Evolutionary conservation across 2,329 filamentous ascomycete genomes (phyloP).

Genomic region (Dactylellina drechsleri): DNA sequence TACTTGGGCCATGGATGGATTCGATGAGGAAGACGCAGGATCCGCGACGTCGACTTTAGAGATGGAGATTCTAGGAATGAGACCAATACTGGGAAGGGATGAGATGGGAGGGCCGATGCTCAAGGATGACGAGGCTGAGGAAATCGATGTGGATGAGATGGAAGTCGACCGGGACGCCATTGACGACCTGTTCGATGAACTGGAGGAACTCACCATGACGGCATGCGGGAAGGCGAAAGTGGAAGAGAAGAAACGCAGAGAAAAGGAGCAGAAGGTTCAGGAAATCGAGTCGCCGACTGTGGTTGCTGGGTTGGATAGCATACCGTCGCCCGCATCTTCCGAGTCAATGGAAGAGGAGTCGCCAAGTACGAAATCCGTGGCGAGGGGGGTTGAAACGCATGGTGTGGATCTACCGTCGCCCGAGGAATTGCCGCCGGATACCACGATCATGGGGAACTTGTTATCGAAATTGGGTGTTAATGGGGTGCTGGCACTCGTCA

Average conservation of each 20-base stretch:
- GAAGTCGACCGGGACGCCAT: conserved; percentile 57
- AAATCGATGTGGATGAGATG: conserved; percentile 45
- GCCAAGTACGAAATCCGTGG: background rate
- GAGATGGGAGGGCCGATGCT: conserved; percentile 45
- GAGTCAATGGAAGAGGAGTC: background rate
- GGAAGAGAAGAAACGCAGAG: conserved; percentile 35
- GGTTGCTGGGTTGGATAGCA: conserved; percentile 14
- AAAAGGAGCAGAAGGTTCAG: conserved; percentile 38
- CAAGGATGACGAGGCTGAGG: conserved; percentile 48
- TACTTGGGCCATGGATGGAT: conserved; percentile 64
- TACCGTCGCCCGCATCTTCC: conserved; percentile 38
- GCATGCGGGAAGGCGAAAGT: conserved; percentile 21
- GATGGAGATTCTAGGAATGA: conserved; percentile 49
- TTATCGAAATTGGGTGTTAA: conserved; percentile 24
- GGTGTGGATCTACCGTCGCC: conserved; percentile 5
- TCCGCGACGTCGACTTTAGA: conserved; percentile 38
- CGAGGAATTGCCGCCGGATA: conserved; percentile 38
- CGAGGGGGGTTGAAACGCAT: conserved; percentile 18
- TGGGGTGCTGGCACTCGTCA: conserved; percentile 26
- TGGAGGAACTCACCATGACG: conserved; percentile 54
- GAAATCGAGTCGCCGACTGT: conserved; percentile 10
- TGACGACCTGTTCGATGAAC: conserved; percentile 58
- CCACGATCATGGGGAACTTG: conserved; percentile 31
- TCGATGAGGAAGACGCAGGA: conserved; percentile 51
- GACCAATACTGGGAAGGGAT: conserved; percentile 34